Conservation (phyloP, 805 yeast species). For the Ogataea methanolica region DNA sequence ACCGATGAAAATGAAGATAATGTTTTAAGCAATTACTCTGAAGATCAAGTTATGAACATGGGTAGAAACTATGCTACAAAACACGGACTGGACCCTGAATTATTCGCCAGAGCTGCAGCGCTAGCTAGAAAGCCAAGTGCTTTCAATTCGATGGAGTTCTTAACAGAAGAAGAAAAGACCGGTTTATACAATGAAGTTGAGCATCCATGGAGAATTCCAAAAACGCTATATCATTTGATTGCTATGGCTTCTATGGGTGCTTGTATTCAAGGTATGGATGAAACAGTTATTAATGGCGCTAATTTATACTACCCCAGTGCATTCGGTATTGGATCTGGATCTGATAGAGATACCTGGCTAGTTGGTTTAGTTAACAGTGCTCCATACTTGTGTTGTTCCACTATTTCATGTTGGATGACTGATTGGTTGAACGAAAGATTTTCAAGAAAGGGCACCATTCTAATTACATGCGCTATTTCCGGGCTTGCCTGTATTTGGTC, state of each 20-base stretch:
- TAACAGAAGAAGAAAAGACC: constrained; percentile 51
- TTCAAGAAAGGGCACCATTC: constrained; percentile 66
- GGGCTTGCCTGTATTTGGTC: constrained; percentile 66
- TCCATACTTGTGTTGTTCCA: constrained; percentile 63
- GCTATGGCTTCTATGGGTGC: constrained; percentile 73
- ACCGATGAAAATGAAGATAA: constrained; percentile 30
- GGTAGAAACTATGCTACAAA: constrained; percentile 61
- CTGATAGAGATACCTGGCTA: constrained; percentile 48
- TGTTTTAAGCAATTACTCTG: constrained; percentile 52
- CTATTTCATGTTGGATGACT: constrained; percentile 59
- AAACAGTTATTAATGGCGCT: constrained; percentile 72
- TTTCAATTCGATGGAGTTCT: constrained; percentile 52
- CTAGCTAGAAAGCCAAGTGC: constrained; percentile 58
- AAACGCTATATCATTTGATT: constrained; percentile 49
- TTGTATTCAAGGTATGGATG: constrained; percentile 79
- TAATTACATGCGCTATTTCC: constrained; percentile 57
- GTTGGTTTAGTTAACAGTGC: constrained; percentile 65
- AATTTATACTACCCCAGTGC: constrained; percentile 53
- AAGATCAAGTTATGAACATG: constrained; percentile 63
- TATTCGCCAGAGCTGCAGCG: constrained; percentile 64
- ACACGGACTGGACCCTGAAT: constrained; percentile 50
- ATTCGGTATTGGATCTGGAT: constrained; percentile 45
- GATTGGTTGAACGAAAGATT: constrained; percentile 51
- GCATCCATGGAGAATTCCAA: constrained; percentile 42
- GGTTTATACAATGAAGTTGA: constrained; percentile 42